phyloP scores from a whole-genome alignment of 140 eudicot genomes.

The Ambrosia hybrid region DNA sequence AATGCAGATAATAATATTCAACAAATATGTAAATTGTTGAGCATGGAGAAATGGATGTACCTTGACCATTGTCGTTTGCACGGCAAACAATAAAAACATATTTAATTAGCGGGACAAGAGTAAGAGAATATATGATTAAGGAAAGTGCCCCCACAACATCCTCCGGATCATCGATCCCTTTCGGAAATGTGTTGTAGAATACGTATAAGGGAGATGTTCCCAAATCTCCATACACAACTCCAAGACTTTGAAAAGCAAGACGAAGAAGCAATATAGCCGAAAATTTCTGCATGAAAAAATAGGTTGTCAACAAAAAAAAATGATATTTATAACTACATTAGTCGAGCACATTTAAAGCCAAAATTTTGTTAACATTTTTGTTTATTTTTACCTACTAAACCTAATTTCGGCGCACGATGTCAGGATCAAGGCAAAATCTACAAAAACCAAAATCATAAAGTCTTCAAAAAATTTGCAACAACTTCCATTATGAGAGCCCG shows the following conservation, averaged over 20 bases:
- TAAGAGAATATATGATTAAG: conserved; percentile 83
- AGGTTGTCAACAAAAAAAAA: neutral
- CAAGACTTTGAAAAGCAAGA: conserved; percentile 91
- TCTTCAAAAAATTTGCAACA: neutral
- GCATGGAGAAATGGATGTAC: conserved; percentile 32
- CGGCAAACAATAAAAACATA: conserved; percentile 88
- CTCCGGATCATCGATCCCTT: conserved; percentile 60
- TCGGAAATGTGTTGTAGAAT: conserved; percentile 85
- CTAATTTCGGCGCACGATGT: neutral
- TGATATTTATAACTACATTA: neutral
- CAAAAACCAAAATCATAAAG: neutral
- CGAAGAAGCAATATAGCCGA: conserved; percentile 68
- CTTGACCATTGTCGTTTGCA: conserved; percentile 96
- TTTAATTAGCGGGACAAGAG: conserved; percentile 83
- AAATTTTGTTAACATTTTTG: neutral
- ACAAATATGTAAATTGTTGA: neutral
- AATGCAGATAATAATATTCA: neutral
- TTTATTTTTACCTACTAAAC: conserved; percentile 5
- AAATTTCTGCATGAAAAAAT: conserved; percentile 54
- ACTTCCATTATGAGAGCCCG: neutral
- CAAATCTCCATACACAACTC: conserved; percentile 93
- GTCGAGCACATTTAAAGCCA: conserved; percentile 9
- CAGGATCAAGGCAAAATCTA: neutral
- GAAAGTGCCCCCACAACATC: conserved; percentile 89
- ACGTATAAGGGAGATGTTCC: conserved; percentile 96